Evolutionary conservation across 140 eudicot genomes (phyloP).

Genomic region (Artemisia princeps): DNA sequence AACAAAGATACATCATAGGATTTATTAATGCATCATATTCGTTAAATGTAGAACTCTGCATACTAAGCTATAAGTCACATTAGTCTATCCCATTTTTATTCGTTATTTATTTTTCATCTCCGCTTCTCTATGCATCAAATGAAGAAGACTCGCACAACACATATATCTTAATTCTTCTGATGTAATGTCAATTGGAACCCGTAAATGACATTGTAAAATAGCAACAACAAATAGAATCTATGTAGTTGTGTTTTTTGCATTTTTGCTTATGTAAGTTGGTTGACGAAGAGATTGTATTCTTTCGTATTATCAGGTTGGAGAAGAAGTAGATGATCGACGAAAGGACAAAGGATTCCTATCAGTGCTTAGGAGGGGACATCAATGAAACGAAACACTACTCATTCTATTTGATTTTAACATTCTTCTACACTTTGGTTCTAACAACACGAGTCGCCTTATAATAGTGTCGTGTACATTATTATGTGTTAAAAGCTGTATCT

Average conservation of each 20-base stretch:
- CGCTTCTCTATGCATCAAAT: neutral
- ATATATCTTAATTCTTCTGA: neutral
- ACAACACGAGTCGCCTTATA: slow-evolving; percentile 11
- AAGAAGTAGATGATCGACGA: slow-evolving; percentile 49
- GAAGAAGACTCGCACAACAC: neutral
- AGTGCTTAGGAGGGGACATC: slow-evolving; percentile 60
- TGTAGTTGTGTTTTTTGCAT: neutral
- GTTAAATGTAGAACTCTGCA: neutral
- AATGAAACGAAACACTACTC: slow-evolving; percentile 19
- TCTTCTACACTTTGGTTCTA: slow-evolving; percentile 21
- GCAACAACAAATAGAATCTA: neutral
- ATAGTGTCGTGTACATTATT: slow-evolving; percentile 25
- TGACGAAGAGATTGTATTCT: neutral
- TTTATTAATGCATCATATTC: neutral
- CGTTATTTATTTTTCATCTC: neutral
- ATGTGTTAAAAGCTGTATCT: slow-evolving; percentile 17
- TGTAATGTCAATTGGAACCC: neutral
- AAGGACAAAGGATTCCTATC: slow-evolving; percentile 85
- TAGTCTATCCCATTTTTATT: neutral
- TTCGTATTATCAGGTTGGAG: slow-evolving; percentile 55
- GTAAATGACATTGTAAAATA: neutral
- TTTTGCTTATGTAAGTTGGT: neutral
- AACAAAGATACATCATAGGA: neutral
- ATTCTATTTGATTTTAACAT: neutral
- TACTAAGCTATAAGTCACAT: neutral